Percentiles rank a stretch among this genome's conserved stretches.
These are phyloP conservation scores for Mycena belliarum DNA, from an alignment of 768 basidiomycete genomes.

Conservation along the genomic window DNA sequence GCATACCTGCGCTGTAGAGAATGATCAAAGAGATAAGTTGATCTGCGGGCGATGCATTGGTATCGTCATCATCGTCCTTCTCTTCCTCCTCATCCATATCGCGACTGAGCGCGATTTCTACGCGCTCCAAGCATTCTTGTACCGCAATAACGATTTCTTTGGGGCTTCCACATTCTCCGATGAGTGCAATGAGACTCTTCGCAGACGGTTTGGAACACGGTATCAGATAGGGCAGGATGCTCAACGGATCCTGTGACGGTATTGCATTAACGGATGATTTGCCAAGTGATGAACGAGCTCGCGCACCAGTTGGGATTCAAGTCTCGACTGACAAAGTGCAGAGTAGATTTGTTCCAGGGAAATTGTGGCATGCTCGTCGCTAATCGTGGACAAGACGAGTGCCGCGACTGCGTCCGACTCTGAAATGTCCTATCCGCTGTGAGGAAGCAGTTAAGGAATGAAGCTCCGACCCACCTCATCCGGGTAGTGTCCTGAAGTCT, in stretches of 20 bases:
- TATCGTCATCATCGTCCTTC: not conserved
- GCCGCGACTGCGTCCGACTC: constrained; percentile 29
- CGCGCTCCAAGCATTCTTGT: constrained; percentile 46
- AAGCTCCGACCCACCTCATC: not conserved
- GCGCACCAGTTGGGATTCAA: constrained; percentile 26
- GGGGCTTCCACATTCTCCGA: constrained; percentile 42
- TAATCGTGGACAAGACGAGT: constrained; percentile 37
- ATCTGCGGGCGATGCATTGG: constrained; percentile 24
- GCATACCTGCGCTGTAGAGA: constrained; percentile 42
- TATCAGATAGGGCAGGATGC: constrained; percentile 42
- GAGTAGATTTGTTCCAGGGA: constrained; percentile 34
- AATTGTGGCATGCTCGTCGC: constrained; percentile 30
- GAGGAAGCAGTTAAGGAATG: not conserved
- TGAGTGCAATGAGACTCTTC: constrained; percentile 38
- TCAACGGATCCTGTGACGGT: constrained; percentile 43
- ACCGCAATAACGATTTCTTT: constrained; percentile 50
- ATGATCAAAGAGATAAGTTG: constrained; percentile 41
- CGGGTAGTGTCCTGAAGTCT: not conserved
- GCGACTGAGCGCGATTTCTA: constrained; percentile 28
- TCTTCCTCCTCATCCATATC: constrained; percentile 28
- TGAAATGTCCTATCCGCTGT: not conserved
- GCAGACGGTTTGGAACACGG: constrained; percentile 39
- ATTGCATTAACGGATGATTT: not conserved
- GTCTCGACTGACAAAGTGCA: constrained; percentile 27
- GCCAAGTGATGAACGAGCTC: not conserved